These are phyloP conservation scores for Periconia sp. DNA, from an alignment of 2,329 filamentous ascomycete species.

Conservation along the genomic window DNA sequence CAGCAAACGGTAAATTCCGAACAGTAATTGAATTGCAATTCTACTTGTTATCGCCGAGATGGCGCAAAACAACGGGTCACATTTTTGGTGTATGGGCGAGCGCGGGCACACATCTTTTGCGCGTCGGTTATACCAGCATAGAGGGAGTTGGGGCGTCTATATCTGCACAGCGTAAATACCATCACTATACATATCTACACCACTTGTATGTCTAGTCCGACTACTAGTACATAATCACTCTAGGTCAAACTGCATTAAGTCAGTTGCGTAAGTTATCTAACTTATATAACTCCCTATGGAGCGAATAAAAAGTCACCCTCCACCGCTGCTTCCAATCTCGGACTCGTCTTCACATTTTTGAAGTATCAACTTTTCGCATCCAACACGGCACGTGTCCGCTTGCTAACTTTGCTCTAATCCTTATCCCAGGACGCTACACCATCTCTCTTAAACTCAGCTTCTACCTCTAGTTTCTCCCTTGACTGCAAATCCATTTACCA, in stretches of 20 bases:
- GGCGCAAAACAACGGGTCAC: neutral
- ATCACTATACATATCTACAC: neutral
- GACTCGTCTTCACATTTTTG: constrained; percentile 9
- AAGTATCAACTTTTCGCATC: constrained; percentile 44
- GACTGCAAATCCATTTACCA: constrained; percentile 60
- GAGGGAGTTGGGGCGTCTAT: constrained; percentile 16
- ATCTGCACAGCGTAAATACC: constrained; percentile 1
- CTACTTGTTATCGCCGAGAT: neutral
- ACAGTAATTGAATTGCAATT: neutral
- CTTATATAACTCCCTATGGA: neutral
- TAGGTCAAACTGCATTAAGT: neutral
- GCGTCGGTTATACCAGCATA: constrained; percentile 11
- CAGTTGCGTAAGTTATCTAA: neutral
- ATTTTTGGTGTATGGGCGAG: neutral
- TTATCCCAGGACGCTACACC: constrained; percentile 74
- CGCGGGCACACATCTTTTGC: constrained; percentile 1
- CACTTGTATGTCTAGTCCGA: neutral
- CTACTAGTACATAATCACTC: neutral
- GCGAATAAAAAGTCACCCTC: constrained; percentile 5
- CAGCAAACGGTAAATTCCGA: constrained; percentile 23
- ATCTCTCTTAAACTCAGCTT: constrained; percentile 61
- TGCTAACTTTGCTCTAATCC: constrained; percentile 61
- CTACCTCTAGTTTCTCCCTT: constrained; percentile 58
- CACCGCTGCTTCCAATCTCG: constrained; percentile 2
- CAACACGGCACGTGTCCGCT: constrained; percentile 65